phyloP scores from a whole-genome alignment of 768 basidiomycete genomes.

The Lactifluus rugatus region DNA sequence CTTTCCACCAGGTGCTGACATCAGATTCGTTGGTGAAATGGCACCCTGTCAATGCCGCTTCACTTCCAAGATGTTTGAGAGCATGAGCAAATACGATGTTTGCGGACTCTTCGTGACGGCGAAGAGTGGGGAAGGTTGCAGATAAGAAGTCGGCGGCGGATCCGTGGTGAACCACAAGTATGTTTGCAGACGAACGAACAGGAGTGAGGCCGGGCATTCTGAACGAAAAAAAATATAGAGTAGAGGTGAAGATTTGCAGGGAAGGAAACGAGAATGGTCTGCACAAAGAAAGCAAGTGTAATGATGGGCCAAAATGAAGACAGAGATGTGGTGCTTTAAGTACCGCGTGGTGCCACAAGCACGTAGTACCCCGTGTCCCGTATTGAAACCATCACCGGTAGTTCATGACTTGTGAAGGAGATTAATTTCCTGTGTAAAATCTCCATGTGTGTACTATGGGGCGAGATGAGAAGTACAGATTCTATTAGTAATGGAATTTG shows the following conservation, averaged over 20 bases:
- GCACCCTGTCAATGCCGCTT: constrained; percentile 30
- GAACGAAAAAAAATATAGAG: background rate
- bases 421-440: constrained; percentile 10
- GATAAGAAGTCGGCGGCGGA: constrained; percentile 34
- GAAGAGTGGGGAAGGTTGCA: constrained; percentile 33
- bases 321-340: background rate
- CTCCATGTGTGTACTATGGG: constrained; percentile 12
- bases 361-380: background rate
- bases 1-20: constrained; percentile 22
- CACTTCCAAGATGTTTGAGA: constrained; percentile 32
- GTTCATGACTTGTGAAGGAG: background rate
- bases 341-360: constrained; percentile 5
- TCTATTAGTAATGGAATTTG: background rate
- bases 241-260: background rate
- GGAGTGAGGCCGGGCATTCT: constrained; percentile 29
- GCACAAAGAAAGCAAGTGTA: background rate
- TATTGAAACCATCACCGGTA: constrained; percentile 6
- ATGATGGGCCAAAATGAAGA: background rate
- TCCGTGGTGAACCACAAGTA: constrained; percentile 32
- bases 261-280: background rate
- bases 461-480: background rate
- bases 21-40: constrained; percentile 30
- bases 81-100: constrained; percentile 48
- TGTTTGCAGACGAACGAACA: constrained; percentile 19
- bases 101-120: constrained; percentile 36